A percentile compares a stretch with the other conserved stretches of the same genome.
phyloP scores from a whole-genome alignment of 305 asterid genomes.

The Plantago coronopus region DNA sequence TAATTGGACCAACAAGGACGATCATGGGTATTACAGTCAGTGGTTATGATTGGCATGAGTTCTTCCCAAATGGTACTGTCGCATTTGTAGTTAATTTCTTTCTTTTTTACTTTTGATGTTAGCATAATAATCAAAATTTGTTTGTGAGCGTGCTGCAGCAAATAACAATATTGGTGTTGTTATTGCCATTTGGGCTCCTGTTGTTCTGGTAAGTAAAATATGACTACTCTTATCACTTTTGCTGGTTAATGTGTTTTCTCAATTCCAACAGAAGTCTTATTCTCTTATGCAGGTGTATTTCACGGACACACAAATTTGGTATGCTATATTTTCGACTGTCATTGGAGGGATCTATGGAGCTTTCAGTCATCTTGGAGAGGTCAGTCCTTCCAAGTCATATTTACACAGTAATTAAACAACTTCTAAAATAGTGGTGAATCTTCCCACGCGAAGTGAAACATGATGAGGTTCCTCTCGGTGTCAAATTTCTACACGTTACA shows the following conservation, averaged over 20 bases:
- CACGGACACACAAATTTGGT: constrained; percentile 99
- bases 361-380: constrained; percentile 99
- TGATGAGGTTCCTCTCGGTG: constrained; percentile 8
- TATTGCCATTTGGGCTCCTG: constrained; percentile 90
- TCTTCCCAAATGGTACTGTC: constrained; percentile 77
- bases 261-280: constrained; percentile 25
- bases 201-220: constrained; percentile 57
- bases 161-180: constrained; percentile 78
- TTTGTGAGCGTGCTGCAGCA: constrained; percentile 48
- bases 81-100: constrained; percentile 11
- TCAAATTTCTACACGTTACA: constrained; percentile 13
- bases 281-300: constrained; percentile 65
- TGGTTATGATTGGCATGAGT: constrained; percentile 92
- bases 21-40: constrained; percentile 67
- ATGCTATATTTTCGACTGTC: constrained; percentile 80
- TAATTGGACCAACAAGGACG: constrained; percentile 75
- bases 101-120: constrained; percentile 12
- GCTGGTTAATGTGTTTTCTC: constrained; percentile 16
- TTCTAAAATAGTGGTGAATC: constrained; percentile 9
- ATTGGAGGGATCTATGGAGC: constrained; percentile 97
- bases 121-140: constrained; percentile 26
- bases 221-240: constrained; percentile 5
- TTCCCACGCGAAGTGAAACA: constrained; percentile 12
- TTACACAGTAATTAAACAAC: neutral
- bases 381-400: constrained; percentile 31